Evolutionary conservation across 495 filamentous ascomycete genomes (phyloP).

Genomic region (Penicillium odoratum): DNA sequence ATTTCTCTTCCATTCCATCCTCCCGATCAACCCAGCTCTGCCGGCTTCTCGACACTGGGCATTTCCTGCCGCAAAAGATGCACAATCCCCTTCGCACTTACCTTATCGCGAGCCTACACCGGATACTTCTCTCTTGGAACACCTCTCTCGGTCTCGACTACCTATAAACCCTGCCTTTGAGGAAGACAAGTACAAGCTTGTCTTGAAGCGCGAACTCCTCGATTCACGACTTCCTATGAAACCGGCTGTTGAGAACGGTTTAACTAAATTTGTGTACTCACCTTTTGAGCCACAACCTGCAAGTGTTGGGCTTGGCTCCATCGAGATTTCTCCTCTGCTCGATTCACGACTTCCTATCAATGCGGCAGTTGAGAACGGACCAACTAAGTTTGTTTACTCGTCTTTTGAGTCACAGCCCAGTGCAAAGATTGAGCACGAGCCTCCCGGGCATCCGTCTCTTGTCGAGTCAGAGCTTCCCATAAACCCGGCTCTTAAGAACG

Average conservation of each 20-base stretch:
- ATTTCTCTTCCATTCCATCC: conserved; percentile 21
- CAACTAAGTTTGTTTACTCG: background rate
- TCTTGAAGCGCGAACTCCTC: background rate
- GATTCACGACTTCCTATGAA: background rate
- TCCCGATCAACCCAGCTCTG: conserved; percentile 24
- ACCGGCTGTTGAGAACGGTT: background rate
- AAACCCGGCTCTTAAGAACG: background rate
- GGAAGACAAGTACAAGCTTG: conserved; percentile 6
- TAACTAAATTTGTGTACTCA: background rate
- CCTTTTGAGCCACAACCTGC: background rate
- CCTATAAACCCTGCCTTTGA: conserved; percentile 35
- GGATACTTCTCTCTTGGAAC: conserved; percentile 1
- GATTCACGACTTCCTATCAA: background rate
- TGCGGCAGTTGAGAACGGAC: background rate
- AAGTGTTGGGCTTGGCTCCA: background rate
- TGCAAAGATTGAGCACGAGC: no score
- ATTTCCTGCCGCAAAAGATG: conserved; percentile 4
- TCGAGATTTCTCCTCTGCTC: background rate
- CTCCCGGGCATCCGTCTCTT: background rate
- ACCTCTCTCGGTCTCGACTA: conserved; percentile 5
- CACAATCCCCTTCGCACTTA: background rate
- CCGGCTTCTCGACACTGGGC: conserved; percentile 6
- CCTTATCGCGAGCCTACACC: background rate
- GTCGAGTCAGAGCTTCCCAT: background rate
- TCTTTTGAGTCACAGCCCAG: background rate